phyloP scores from a whole-genome alignment of 106 monocot genomes.

The Dactylorhiza incarnata region DNA sequence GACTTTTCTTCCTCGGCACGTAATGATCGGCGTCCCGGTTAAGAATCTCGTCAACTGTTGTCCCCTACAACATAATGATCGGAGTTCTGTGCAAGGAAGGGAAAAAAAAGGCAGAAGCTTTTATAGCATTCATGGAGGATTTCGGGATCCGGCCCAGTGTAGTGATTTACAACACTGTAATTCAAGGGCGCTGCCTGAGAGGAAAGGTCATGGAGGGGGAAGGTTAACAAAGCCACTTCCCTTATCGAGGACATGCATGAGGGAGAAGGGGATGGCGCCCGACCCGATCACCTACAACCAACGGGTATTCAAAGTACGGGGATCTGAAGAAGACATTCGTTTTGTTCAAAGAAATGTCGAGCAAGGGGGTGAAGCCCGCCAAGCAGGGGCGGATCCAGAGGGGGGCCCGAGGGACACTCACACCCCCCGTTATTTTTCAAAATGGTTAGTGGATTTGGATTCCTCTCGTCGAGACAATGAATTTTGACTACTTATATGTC shows the following conservation, averaged over 20 bases:
- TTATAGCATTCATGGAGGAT: constrained; percentile 58
- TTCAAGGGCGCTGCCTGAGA: constrained; percentile 42
- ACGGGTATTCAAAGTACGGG: constrained; percentile 64
- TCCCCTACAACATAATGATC: constrained; percentile 89
- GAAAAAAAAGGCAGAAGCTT: constrained; percentile 59
- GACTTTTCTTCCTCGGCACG: background rate
- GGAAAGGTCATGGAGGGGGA: constrained; percentile 67
- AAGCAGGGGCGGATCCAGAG: too few species aligned
- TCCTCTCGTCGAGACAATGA: too few species aligned
- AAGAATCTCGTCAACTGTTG: constrained; percentile 39
- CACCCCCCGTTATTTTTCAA: too few species aligned
- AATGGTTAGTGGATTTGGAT: too few species aligned
- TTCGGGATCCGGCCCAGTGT: constrained; percentile 43
- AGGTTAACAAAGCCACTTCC: constrained; percentile 23
- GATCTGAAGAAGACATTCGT: constrained; percentile 55
- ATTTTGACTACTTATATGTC: too few species aligned
- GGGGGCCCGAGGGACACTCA: too few species aligned
- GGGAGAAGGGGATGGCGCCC: constrained; percentile 27
- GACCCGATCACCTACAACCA: constrained; percentile 70
- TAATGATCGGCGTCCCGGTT: too few species aligned
- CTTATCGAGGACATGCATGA: constrained; percentile 67
- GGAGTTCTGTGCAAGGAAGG: constrained; percentile 68
- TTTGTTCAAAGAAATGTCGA: constrained; percentile 54
- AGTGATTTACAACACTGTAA: constrained; percentile 71
- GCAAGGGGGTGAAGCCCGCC: constrained; percentile 37